Conservation (phyloP, 139 green algal species). For the Chlorella sp. region DNA sequence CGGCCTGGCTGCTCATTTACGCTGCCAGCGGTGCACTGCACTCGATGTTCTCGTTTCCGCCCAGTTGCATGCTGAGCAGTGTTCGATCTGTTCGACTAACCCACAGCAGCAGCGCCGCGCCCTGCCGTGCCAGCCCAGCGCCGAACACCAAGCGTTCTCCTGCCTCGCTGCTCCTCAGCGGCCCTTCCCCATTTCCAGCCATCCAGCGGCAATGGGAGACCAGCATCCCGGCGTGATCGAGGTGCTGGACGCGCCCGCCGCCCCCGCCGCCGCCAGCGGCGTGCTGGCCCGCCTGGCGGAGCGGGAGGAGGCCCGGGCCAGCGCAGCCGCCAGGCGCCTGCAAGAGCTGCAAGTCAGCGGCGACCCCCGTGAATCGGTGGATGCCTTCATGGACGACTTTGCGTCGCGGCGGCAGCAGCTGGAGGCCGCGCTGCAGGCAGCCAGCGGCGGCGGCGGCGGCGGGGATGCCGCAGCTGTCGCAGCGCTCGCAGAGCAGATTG, state of each 20-base stretch:
- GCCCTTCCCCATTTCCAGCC: not conserved
- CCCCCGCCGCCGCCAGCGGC: not conserved
- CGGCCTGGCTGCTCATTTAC: too few species aligned
- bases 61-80: too few species aligned
- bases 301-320: slow-evolving; percentile 15
- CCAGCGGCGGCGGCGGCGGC: not conserved
- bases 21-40: not conserved
- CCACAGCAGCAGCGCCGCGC: not conserved
- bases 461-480: not conserved
- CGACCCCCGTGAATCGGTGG: slow-evolving; percentile 25
- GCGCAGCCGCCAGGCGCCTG: not conserved
- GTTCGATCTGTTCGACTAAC: not conserved
- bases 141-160: not conserved
- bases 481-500: not conserved
- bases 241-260: slow-evolving; percentile 2
- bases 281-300: slow-evolving; percentile 35
- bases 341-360: slow-evolving; percentile 9
- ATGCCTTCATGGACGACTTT: slow-evolving; percentile 37
- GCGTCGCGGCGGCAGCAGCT: not conserved
- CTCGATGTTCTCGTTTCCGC: not conserved
- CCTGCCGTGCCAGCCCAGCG: not conserved
- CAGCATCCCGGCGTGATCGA: slow-evolving; percentile 6
- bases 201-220: not conserved
- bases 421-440: slow-evolving; percentile 1
- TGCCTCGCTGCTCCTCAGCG: not conserved